These are phyloP conservation scores for Erodium texanum DNA, from an alignment of 441 rosid genomes.

Conservation along the genomic window DNA sequence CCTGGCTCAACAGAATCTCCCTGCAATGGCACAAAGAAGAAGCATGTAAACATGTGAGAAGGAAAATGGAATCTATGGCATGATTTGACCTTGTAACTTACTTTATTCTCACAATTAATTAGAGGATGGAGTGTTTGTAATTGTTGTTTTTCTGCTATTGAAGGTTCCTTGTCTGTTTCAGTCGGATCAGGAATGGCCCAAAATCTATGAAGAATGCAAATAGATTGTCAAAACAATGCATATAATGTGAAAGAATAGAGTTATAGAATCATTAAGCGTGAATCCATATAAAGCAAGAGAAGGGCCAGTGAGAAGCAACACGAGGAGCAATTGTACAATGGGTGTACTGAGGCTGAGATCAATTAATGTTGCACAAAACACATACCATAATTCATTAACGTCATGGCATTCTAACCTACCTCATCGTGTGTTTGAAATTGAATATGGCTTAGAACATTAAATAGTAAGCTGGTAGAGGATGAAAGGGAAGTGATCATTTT, in stretches of 20 bases:
- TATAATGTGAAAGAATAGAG: not conserved
- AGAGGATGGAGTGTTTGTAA: slow-evolving; percentile 35
- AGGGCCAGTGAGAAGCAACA: not conserved
- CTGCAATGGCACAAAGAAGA: slow-evolving; percentile 24
- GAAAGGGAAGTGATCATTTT: not conserved
- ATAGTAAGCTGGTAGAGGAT: not conserved
- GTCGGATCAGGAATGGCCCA: slow-evolving; percentile 44
- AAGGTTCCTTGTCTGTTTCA: slow-evolving; percentile 27
- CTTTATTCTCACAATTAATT: slow-evolving; percentile 61
- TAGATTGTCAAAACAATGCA: slow-evolving; percentile 14
- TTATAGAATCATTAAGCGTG: not conserved
- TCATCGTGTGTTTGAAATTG: not conserved
- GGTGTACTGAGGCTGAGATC: not conserved
- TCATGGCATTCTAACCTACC: not conserved
- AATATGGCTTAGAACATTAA: not conserved
- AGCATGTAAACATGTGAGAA: slow-evolving; percentile 11
- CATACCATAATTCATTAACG: not conserved
- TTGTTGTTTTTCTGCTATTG: slow-evolving; percentile 27
- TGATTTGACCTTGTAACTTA: slow-evolving; percentile 22
- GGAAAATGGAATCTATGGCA: not conserved
- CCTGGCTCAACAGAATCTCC: slow-evolving; percentile 40
- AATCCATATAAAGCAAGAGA: slow-evolving; percentile 1
- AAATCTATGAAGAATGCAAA: slow-evolving; percentile 33
- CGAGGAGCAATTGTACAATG: too few relatives aligned
- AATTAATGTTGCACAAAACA: not conserved